Percentiles rank a stretch among this genome's conserved stretches.
phyloP scores from a whole-genome alignment of 148 eudicot species.

The Silene uniflora region DNA sequence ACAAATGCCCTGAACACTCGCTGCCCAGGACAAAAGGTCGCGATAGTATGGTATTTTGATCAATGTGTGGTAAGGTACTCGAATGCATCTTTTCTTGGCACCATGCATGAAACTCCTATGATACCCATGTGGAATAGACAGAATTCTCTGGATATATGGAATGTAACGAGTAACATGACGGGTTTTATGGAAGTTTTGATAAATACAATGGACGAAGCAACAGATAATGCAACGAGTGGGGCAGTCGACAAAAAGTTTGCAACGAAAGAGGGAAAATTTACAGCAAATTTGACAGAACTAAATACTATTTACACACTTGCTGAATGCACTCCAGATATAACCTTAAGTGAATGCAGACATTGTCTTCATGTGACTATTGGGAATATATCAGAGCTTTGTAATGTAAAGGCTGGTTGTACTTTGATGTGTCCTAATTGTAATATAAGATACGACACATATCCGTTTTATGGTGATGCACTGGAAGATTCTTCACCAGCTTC shows the following conservation, averaged over 20 bases:
- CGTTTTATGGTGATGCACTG: conserved; percentile 21
- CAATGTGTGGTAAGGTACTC: conserved; percentile 34
- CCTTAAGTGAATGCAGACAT: conserved; percentile 21
- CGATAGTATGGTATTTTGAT: conserved; percentile 37
- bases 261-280: conserved; percentile 16
- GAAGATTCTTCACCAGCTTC: conserved; percentile 5
- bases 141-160: conserved; percentile 25
- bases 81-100: conserved; percentile 27
- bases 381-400: conserved; percentile 28
- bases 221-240: conserved; percentile 24
- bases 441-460: conserved; percentile 27
- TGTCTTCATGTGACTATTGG: conserved; percentile 24
- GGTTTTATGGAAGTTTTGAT: conserved; percentile 26
- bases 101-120: conserved; percentile 34
- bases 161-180: conserved; percentile 23
- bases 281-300: conserved; percentile 20
- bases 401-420: conserved; percentile 30
- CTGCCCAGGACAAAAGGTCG: conserved; percentile 29
- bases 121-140: conserved; percentile 39
- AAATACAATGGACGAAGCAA: conserved; percentile 12
- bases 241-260: conserved; percentile 19
- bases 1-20: conserved; percentile 21
- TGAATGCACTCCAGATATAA: conserved; percentile 29
- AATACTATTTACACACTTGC: conserved; percentile 26
- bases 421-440: conserved; percentile 31